Base-by-base conservation (phyloP, 345 rosid genomes). In the Nasturtium officinale region DNA sequence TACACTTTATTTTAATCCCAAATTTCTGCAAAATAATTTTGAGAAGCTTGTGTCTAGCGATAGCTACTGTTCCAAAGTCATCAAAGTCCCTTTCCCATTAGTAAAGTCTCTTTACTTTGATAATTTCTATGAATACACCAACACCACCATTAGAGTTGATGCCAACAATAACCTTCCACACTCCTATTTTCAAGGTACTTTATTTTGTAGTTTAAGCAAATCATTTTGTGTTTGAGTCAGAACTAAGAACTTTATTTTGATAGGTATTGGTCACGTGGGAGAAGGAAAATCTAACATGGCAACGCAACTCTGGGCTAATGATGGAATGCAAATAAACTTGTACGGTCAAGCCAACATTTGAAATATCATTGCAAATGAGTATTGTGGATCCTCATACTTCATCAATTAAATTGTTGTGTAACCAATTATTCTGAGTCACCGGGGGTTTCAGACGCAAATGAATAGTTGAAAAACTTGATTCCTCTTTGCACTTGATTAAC, bases 41-140 rank as follows among this genome's bases (percentile, higher is more conserved):
- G 85, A 81, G 47, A 86, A 87, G 67, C 85, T 87, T 48, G 25
- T 82, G 64, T 76, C 81, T 29, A 38, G 64, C 23, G 72, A 82
- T 54, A 32, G 5, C 67, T 57, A 77, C 54, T 75, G 87, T 78
- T 52, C 77, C 9, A 30, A 57, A 11, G 58, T 79, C 45, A 51
- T 58, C 75, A 54, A 59, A n/a, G 71, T 68, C 52, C 51, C 58
- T 20, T 87, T 80, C 61, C 90, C 87, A 9, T 38, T 58, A 21
- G 23, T 15, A 2, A 17, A 60, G 1, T 43, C 71, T 56, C 76
- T 71, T 9, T 77, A 54, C 61, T 85, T 85, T 21, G 76, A 63
- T 15, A 23, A 35, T 57, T 29, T 10, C 21, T 63, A 25, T 56
- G 72, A 13, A 53, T 2, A 13, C 17, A 53, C 20, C 16, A 23